Base-by-base conservation (phyloP, 2,329 filamentous ascomycete genomes). In the Xylaria sp. region DNA sequence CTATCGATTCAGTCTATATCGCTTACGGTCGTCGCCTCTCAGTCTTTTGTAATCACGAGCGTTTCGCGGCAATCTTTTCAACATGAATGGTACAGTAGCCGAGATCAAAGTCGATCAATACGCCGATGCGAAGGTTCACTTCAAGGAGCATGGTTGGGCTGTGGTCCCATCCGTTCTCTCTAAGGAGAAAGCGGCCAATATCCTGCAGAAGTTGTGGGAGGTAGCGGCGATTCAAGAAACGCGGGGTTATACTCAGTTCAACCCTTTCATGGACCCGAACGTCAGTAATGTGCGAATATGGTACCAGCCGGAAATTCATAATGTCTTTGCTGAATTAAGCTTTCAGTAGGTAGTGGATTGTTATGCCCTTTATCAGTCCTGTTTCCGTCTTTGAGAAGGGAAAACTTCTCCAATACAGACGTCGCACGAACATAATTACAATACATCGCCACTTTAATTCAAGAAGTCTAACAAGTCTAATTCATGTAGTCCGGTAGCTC, bases 261-360 rank as follows among this genome's bases (percentile, higher is more conserved):
- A 63, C 39, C 61, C 61, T 10, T 63, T 63, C 31, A 63, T 63
- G 61, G 59, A 63, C 25, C 61, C 61, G 12, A 63, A 63, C 37
- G 28, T 15, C 25, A 63, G 61, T 12, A 63, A 63, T 37, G 61
- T 63, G 18, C 61, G 61, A 46, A 37, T 63, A 48, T 63, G 61
- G 61, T 63, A 63, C 34, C 61, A 63, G 31, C 61, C 61, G 48
- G 61, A 63, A 15, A 37, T 63, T 37, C 61, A 63, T 18, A 57
- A 56, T 12, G 56, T 63, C 23, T 55, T 63, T 18, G n/a, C 37
- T 2, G 61, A 63, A 15, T 25, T 63, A 8, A 48, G 23, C 37
- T 63, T 63, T 28, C 13, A 63, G 61, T 63, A 63, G 10, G 48
- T 55, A 25, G 13, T 46, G n/a, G 8, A 41, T 18, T 6, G 3